Evolutionary conservation across 805 yeast species (phyloP).

Genomic region (Jamesozyma gamospora): DNA sequence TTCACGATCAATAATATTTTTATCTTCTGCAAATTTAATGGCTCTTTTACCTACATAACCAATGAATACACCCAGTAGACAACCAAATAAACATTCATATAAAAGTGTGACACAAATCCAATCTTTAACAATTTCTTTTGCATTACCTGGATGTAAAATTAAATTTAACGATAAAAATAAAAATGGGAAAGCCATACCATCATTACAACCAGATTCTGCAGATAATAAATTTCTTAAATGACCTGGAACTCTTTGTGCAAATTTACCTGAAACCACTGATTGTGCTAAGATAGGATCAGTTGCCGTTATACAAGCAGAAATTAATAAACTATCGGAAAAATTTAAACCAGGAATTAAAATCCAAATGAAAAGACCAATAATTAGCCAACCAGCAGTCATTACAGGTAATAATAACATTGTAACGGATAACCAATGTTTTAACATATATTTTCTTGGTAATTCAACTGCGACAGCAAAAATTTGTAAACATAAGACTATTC

Average conservation of each 20-base stretch:
- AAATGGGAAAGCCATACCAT: conserved; percentile 94
- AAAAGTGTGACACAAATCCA: conserved; percentile 71
- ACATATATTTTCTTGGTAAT: conserved; percentile 81
- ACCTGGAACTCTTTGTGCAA: conserved; percentile 87
- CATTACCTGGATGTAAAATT: conserved; percentile 54
- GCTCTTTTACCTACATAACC: conserved; percentile 65
- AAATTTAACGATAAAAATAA: conserved; percentile 61
- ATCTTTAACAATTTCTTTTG: conserved; percentile 61
- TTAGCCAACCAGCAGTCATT: conserved; percentile 85
- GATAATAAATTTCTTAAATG: conserved; percentile 74
- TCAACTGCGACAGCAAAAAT: conserved; percentile 93
- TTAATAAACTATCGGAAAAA: conserved; percentile 61
- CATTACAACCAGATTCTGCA: conserved; percentile 84
- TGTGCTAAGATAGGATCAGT: conserved; percentile 94
- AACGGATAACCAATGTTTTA: conserved; percentile 72
- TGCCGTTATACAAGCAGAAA: conserved; percentile 86
- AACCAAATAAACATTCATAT: conserved; percentile 76
- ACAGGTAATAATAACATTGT: conserved; percentile 67
- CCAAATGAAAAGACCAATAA: conserved; percentile 74
- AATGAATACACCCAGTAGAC: conserved; percentile 58
- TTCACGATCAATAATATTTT: conserved; percentile 71
- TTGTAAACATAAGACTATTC: conserved; percentile 77
- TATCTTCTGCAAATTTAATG: conserved; percentile 62
- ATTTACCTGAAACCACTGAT: conserved; percentile 86
- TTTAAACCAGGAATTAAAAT: conserved; percentile 60